A percentile compares a stretch with the other conserved stretches of the same genome.
Conservation (phyloP, 768 basidiomycete genomes). For the Collybiopsis luxurians region DNA sequence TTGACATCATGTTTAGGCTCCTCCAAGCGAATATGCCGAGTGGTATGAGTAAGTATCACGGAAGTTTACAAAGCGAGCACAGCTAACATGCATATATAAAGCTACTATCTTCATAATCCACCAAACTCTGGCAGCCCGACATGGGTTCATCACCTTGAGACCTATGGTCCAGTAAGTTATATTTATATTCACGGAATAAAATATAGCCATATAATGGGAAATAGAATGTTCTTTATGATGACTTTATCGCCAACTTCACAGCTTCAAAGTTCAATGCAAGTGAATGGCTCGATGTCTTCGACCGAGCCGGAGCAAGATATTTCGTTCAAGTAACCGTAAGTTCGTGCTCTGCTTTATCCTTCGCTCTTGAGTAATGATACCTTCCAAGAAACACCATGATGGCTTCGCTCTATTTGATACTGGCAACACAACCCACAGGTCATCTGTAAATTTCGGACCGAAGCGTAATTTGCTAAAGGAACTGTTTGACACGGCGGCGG, state of each 20-base stretch:
- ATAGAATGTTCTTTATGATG: constrained; percentile 51
- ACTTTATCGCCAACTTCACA: constrained; percentile 55
- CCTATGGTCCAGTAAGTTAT: constrained; percentile 37
- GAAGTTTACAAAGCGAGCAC: neutral
- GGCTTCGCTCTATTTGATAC: constrained; percentile 59
- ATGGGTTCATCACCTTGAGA: constrained; percentile 47
- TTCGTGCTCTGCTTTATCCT: constrained; percentile 3
- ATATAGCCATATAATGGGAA: neutral
- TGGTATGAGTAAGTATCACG: constrained; percentile 48
- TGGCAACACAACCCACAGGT: constrained; percentile 48
- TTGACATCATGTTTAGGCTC: constrained; percentile 27
- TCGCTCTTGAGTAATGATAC: neutral
- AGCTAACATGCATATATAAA: constrained; percentile 12
- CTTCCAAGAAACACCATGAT: constrained; percentile 56
- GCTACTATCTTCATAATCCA: constrained; percentile 37
- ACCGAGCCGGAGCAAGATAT: constrained; percentile 57
- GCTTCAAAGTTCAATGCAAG: constrained; percentile 52
- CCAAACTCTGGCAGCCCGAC: constrained; percentile 34
- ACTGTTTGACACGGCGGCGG: constrained; percentile 46
- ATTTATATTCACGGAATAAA: neutral
- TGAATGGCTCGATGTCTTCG: constrained; percentile 53
- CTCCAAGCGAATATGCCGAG: constrained; percentile 42
- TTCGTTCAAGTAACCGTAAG: constrained; percentile 54
- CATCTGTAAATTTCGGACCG: constrained; percentile 46
- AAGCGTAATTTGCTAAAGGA: constrained; percentile 51